Evolutionary conservation across 495 filamentous ascomycete species (phyloP).

Genomic region (Xylaria castorea): DNA sequence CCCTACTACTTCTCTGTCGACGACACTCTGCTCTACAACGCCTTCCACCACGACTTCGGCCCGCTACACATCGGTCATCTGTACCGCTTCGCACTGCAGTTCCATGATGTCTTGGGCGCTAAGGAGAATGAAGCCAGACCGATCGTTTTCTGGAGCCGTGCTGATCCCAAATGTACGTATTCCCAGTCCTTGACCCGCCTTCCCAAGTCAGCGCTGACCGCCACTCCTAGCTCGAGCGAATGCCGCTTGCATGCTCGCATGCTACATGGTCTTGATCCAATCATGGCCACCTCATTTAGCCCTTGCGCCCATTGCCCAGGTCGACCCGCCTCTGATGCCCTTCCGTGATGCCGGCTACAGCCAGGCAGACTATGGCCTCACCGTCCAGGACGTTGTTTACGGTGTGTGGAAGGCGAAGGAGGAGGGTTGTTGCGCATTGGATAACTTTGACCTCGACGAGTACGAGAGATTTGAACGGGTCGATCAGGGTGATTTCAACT

Average conservation of each 20-base stretch:
- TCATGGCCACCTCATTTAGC: constrained; percentile 97
- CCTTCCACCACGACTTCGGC: constrained; percentile 98
- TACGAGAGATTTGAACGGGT: constrained; percentile 96
- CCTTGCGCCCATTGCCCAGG: constrained; percentile 94
- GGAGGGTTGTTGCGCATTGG: constrained; percentile 82
- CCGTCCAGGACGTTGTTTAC: constrained; percentile 96
- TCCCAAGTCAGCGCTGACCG: constrained; percentile 29
- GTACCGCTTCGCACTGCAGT: constrained; percentile 91
- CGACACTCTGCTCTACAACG: constrained; percentile 91
- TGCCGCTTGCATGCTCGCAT: constrained; percentile 92
- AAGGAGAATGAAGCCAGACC: constrained; percentile 77
- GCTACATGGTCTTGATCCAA: constrained; percentile 99
- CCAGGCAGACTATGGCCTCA: constrained; percentile 94
- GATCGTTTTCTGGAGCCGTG: constrained; percentile 93
- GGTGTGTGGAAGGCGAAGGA: constrained; percentile 99
- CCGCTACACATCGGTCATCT: constrained; percentile 96
- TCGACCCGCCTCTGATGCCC: constrained; percentile 96
- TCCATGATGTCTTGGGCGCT: constrained; percentile 93
- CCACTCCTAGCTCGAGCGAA: constrained; percentile 75
- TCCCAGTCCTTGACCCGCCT: neutral
- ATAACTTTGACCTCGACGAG: constrained; percentile 93
- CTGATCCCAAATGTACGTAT: constrained; percentile 82
- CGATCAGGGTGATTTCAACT: constrained; percentile 99
- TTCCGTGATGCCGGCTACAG: constrained; percentile 99
- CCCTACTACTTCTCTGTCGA: constrained; percentile 97